Conservation (phyloP, 2,329 filamentous ascomycete genomes). For the Alternaria sp. region DNA sequence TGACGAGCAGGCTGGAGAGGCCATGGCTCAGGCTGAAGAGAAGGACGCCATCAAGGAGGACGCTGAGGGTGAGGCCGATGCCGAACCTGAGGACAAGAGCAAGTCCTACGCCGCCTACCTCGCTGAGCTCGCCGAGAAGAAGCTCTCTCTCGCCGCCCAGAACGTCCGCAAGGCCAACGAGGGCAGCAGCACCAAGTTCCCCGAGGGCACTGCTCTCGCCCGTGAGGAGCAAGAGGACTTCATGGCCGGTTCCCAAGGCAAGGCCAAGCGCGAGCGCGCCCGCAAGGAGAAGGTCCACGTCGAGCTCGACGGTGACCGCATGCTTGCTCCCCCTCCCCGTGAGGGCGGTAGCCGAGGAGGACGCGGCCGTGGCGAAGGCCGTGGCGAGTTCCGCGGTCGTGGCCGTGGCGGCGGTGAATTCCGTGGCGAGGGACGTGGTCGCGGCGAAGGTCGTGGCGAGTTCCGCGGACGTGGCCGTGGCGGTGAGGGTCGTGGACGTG, state of each 20-base stretch:
- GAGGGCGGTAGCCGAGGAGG: conserved; percentile 58
- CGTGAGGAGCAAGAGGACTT: conserved; percentile 71
- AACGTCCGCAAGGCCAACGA: conserved; percentile 91
- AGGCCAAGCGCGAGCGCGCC: conserved; percentile 82
- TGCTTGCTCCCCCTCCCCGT: conserved; percentile 61
- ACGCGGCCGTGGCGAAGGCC: conserved; percentile 48
- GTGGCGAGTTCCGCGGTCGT: conserved; percentile 63
- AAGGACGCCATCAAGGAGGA: conserved; percentile 62
- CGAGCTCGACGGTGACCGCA: conserved; percentile 79
- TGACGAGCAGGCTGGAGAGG: conserved; percentile 90
- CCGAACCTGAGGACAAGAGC: conserved; percentile 79
- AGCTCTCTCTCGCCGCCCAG: conserved; percentile 70
- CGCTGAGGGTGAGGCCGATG: conserved; percentile 52
- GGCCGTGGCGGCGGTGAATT: conserved; percentile 57
- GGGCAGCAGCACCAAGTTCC: conserved; percentile 94
- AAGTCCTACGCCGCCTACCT: conserved; percentile 92
- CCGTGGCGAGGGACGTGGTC: conserved; percentile 54
- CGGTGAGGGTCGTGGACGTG: conserved; percentile 55
- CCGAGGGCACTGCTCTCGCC: conserved; percentile 72
- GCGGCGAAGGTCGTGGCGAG: conserved; percentile 58
- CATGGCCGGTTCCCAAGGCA: conserved; percentile 75
- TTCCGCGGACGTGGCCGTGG: conserved; percentile 53
- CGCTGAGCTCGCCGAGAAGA: conserved; percentile 77
- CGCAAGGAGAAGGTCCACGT: conserved; percentile 90
- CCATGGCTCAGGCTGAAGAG: conserved; percentile 84